Percentiles rank a stretch among this genome's conserved stretches.
phyloP scores from a whole-genome alignment of 2,329 filamentous ascomycete species.

The Xylariaceae sp. region DNA sequence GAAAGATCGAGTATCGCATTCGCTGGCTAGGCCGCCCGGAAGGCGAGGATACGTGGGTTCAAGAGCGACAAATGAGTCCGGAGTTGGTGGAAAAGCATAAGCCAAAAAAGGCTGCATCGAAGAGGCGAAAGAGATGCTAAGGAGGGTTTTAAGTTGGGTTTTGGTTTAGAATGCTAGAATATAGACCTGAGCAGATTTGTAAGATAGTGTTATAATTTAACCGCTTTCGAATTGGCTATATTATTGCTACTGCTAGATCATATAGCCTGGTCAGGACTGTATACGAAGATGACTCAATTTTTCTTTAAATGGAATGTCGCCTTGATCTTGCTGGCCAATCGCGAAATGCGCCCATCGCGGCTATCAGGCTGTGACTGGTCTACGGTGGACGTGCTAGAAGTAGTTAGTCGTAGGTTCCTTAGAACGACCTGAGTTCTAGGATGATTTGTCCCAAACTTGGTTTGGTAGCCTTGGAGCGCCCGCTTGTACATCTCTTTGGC shows the following conservation, averaged over 20 bases:
- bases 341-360: background rate
- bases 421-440: too few species aligned
- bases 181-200: too few species aligned
- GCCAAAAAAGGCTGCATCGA: too few species aligned
- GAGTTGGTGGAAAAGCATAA: conserved; percentile 3
- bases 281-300: background rate
- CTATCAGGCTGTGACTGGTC: background rate
- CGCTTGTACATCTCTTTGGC: too few species aligned
- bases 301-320: background rate
- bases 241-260: too few species aligned
- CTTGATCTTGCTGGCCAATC: background rate
- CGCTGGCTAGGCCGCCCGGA: background rate
- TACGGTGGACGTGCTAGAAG: background rate
- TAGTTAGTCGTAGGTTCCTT: background rate
- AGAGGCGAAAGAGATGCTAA: too few species aligned
- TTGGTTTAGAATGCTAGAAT: too few species aligned
- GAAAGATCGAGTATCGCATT: conserved; percentile 1
- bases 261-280: too few species aligned
- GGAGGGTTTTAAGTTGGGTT: too few species aligned
- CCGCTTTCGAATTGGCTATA: too few species aligned
- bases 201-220: too few species aligned
- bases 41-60: background rate
- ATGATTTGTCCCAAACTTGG: too few species aligned
- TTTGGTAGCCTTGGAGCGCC: conserved; percentile 24
- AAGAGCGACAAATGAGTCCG: conserved; percentile 1